Conservation (phyloP, 495 filamentous ascomycete genomes). For the Lasiosphaeriaceae sp. region DNA sequence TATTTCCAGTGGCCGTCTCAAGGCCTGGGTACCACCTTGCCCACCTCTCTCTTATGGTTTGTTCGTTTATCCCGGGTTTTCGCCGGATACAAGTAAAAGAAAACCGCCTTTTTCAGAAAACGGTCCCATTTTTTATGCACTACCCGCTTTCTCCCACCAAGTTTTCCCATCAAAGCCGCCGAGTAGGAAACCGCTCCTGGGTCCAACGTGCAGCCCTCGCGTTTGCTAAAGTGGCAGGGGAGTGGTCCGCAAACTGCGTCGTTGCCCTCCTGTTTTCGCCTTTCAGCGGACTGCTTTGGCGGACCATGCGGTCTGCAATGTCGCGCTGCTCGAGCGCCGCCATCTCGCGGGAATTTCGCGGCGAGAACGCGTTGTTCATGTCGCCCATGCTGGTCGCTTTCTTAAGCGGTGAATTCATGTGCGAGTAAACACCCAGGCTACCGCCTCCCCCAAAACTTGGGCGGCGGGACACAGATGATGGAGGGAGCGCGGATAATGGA, state of each 20-base stretch:
- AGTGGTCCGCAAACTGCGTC: conserved; percentile 11
- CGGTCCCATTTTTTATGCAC: too few relatives aligned
- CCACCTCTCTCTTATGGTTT: too few relatives aligned
- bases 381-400: conserved; percentile 53
- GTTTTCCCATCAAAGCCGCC: conserved; percentile 15
- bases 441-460: conserved; percentile 49
- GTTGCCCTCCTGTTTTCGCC: conserved; percentile 13
- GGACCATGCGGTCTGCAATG: conserved; percentile 25
- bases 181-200: conserved; percentile 42
- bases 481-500: conserved; percentile 9
- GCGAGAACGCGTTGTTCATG: conserved; percentile 35
- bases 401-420: conserved; percentile 76
- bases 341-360: conserved; percentile 52
- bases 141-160: too few relatives aligned
- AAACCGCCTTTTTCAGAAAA: too few relatives aligned
- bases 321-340: conserved; percentile 46
- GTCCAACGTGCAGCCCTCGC: conserved; percentile 24
- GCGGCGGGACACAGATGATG: conserved; percentile 1
- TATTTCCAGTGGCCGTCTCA: too few relatives aligned
- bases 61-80: too few relatives aligned
- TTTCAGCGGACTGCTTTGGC: conserved; percentile 28
- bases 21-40: too few relatives aligned
- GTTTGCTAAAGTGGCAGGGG: conserved; percentile 23
- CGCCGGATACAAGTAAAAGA: too few relatives aligned
- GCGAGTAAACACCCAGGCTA: conserved; percentile 72